Evolutionary conservation across 192 early-diverging fungal species (phyloP), one percentile per base, ranked within the genome.

Genomic region (Coemansia furcata): DNA sequence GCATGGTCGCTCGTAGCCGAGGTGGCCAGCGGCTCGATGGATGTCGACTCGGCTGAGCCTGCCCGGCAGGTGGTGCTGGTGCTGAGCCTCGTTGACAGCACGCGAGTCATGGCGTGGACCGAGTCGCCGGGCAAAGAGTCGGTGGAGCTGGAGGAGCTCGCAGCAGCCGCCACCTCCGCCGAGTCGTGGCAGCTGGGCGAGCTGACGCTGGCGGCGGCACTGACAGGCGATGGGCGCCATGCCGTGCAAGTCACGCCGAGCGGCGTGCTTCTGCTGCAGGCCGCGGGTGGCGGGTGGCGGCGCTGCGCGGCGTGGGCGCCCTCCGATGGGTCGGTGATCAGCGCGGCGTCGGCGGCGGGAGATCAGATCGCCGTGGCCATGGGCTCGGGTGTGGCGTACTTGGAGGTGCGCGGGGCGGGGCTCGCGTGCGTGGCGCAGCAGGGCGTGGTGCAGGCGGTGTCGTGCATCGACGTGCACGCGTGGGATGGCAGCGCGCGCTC

Each of bases 381-480:
- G 19, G 84, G 84, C 29, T 85, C 82, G 3, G 68, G 59, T 3
- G 63, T 96, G 19, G 73, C 85, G 33, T 88, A 86, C 66, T 66
- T 97, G 36, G 80, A 86, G 23, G 66, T 91, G 19, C 71, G 73
- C 30, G 71, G 70, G 0, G 69, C 68, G 7, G 49, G 65, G 65
- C 59, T 85, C 17, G 60, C 3, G 17, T 61, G 52, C 33, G 72
- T 70, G 2, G 78, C 82, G 1, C 72, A 63, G 49, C 87, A 74
- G 33, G 77, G 68, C 54, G 74, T 94, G 36, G 85, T 80, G 15
- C 72, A 88, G 52, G 89, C 93, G 47, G 86, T 95, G 36, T 80
- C 94, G 5, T 94, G 93, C 63, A 68, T 98, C 19, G 86, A 89
- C 66, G 86, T 93, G 40, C 82, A 76, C 52, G 66, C 86, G 43